Conservation (phyloP, 306 rosid genomes). For the Carpinus viminea region DNA sequence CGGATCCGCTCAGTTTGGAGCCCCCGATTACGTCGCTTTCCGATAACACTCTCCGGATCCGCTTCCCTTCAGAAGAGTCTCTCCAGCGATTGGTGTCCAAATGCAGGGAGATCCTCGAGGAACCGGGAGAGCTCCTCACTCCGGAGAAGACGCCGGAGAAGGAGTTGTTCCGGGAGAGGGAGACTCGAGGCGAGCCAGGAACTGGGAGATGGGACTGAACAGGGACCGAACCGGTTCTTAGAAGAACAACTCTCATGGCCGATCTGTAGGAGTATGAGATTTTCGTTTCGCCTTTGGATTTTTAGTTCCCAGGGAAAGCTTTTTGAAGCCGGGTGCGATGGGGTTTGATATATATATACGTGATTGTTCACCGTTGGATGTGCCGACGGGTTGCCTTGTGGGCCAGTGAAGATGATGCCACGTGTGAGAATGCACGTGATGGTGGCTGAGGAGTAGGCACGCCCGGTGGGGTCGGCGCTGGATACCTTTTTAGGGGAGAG, state of each 20-base stretch:
- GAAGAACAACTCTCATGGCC: conserved; percentile 50
- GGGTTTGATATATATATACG: conserved; percentile 1
- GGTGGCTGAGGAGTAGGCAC: conserved; percentile 22
- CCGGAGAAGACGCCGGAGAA: conserved; percentile 26
- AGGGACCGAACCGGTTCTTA: conserved; percentile 63
- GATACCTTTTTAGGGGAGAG: neutral
- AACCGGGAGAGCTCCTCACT: conserved; percentile 23
- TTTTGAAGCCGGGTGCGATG: neutral
- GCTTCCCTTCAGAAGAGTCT: neutral
- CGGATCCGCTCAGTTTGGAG: conserved; percentile 16
- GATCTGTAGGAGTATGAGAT: neutral
- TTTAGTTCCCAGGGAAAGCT: neutral
- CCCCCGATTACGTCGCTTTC: conserved; percentile 33
- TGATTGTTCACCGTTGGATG: conserved; percentile 24
- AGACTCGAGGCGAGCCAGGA: conserved; percentile 32
- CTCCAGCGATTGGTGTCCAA: conserved; percentile 26
- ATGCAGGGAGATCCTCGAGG: conserved; percentile 50
- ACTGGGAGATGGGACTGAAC: conserved; percentile 19
- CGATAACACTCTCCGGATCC: conserved; percentile 39
- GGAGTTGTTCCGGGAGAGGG: conserved; percentile 41
- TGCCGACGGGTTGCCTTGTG: conserved; percentile 20
- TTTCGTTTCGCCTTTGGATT: neutral
- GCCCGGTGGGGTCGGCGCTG: conserved; percentile 35
- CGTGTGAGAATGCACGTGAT: conserved; percentile 49
- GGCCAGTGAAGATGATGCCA: conserved; percentile 26